Evolutionary conservation across 1,284 basidiomycete species (phyloP), one percentile per base, ranked within the genome.

Genomic region (Microbotryum saponariae): DNA sequence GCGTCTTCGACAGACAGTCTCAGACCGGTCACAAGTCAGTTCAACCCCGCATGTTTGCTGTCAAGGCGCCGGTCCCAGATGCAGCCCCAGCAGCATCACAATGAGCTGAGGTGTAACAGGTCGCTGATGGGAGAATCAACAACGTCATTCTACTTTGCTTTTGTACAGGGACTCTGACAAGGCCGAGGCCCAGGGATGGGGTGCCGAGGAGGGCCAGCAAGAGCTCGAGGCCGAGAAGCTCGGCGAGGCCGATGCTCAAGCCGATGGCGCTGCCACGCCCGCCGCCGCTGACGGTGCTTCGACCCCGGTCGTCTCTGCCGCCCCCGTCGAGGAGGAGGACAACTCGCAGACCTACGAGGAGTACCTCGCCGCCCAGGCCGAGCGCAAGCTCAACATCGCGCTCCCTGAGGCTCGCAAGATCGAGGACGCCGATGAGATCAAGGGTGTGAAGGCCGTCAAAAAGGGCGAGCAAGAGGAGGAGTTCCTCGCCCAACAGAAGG

Each of bases 331-430:
- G 49, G 70, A 70, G 64, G 71, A 72, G 63, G 72, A 73, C 66
- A 70, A 70, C 70, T 65, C 68, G 31, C 66, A 71, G 63, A 71
- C 72, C 53, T 73, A 73, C 72, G 71, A 72, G 59, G 64, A 73
- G 63, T 73, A 71, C 67, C 71, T 73, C 65, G 71, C 70, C 62
- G 62, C 56, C 45, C 63, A 66, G 60, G 61, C 65, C 51, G 65
- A 56, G 37, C 64, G 65, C 61, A 65, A 63, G 56, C 59, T 65
- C 60, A 45, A 59, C 56, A 49, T 65, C 45, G 42, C 31, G 27
- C 65, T 66, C 57, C 69, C 66, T 51, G 61, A 67, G 57, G 67
- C 68, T 45, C 67, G 72, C 60, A 64, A 64, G 64, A 64, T 68
- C 62, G 71, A 73, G 56, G 70, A 68, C 33, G 64, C 63, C 31